These are phyloP conservation scores for Onygenales sp. DNA, from an alignment of 2,329 filamentous ascomycete species.

Conservation along the genomic window DNA sequence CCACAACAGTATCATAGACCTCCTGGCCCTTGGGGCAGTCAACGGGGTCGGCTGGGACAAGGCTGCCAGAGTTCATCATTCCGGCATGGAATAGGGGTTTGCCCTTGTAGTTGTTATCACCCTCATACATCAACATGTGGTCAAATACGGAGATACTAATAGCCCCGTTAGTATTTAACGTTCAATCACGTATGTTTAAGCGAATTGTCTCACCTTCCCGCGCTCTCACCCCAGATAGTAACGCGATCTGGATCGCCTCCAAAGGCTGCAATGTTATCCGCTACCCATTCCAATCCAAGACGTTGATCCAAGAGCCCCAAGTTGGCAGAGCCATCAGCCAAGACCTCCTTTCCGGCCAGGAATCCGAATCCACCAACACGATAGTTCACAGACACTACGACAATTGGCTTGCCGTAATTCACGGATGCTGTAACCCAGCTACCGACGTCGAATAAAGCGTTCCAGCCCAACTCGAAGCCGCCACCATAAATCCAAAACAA, in stretches of 20 bases:
- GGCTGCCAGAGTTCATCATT: conserved; percentile 67
- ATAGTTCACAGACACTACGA: conserved; percentile 73
- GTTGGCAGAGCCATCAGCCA: conserved; percentile 58
- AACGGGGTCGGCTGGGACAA: conserved; percentile 53
- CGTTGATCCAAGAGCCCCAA: conserved; percentile 65
- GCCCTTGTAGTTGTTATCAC: conserved; percentile 64
- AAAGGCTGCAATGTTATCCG: conserved; percentile 67
- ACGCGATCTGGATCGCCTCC: conserved; percentile 72
- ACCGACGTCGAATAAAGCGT: conserved; percentile 26
- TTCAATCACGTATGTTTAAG: too few relatives aligned
- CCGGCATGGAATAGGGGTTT: conserved; percentile 63
- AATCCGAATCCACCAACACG: conserved; percentile 67
- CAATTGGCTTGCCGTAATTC: conserved; percentile 50
- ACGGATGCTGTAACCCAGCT: conserved; percentile 30
- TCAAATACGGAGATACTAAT: conserved; percentile 60
- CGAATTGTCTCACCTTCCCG: conserved; percentile 33
- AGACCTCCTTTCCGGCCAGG: conserved; percentile 57
- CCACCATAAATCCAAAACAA: conserved; percentile 65
- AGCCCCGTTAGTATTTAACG: too few relatives aligned
- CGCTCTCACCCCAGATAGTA: conserved; percentile 69
- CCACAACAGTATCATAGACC: conserved; percentile 40
- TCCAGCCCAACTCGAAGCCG: conserved; percentile 42
- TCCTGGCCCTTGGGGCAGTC: conserved; percentile 57
- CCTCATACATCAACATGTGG: conserved; percentile 65
- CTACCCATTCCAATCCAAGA: conserved; percentile 64